Evolutionary conservation across 192 early-diverging fungal genomes (phyloP), one percentile per base, ranked within the genome.

Genomic region (Dissophora globulifera): DNA sequence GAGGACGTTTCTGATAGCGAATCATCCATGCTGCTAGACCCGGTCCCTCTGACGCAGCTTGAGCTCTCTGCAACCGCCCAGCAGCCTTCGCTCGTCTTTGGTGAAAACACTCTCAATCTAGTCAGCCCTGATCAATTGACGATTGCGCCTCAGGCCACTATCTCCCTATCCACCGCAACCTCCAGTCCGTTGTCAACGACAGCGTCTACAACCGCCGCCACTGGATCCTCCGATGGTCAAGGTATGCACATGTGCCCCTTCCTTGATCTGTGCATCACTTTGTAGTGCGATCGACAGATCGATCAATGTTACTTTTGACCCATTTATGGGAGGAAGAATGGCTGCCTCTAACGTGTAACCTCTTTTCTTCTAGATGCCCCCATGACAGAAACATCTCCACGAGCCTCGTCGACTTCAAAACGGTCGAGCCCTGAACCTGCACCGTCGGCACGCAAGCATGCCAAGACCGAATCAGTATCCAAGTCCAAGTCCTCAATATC

Each of bases 391-490:
- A 35, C 51, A 55, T 31, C 65, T 4, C 30, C 54, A 17, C 40
- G 27, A 40, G 56, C 54, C 12, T 9, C n/a, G n/a, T n/a, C 46
- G 13, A 25, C 53, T 19, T 15, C 63, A 16, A 76, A 76, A 52
- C 58, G 72, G 25, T 40, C 58, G 9, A 76, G 72, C 20, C 72
- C 72, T 4, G 72, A 76, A 27, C 72, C 72, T 2, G 19, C 72
- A 13, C 1, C 63, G 19, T 29, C 29, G 5, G 26, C 64, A 1
- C 72, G 72, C n/a, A 76, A 76, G 32, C 72, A 76, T 50, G 63
- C 72, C 62, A 76, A 76, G 47, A 76, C 63, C 15, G 72, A 66
- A 23, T 76, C 72, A 11, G 47, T 67, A 11, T 76, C 72, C 49
- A 76, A 67, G 50, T 40, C 72, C 35, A 76, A 76, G 50, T 47